Base-by-base conservation (phyloP, 352 stramenopile genomes). In the Phytopythium chamaehyphon region DNA sequence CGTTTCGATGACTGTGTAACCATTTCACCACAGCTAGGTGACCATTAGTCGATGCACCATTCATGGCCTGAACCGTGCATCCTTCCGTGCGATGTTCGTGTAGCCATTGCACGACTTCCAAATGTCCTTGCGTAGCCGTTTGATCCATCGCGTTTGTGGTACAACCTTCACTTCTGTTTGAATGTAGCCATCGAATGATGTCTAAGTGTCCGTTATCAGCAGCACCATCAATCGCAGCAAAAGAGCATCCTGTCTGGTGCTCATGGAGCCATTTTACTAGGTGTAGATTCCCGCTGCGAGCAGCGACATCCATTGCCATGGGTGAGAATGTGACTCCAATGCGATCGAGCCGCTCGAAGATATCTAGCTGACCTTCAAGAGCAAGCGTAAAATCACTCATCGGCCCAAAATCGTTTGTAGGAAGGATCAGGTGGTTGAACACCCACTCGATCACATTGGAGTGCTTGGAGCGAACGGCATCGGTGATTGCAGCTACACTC, bases 101-200 rank as follows among this genome's bases (percentile, higher is more conserved):
- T 18, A 73, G 36, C 56, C 60, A 73, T 38, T 66, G 64, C 22
- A 73, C 60, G 12, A 66, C 54, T 11, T 59, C 52, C 11, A 69
- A 16, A 21, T 63, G 52, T 6, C 60, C 60, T 22, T 66, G 61
- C 3, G 55, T 53, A 5, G 60, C 52, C 12, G 64, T 60, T 2
- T 55, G 6, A 21, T 73, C 64, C 56, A 73, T 69, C 1, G 64
- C 60, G 36, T 39, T 45, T 1, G 53, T 52, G 2, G 60, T 66
- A 22, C 56, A 73, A 6, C 64, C 64, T 53, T 73, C 64, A 23
- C 33, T 45, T n/a, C 64, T 40, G n/a, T 54, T 59, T 23, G 54
- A 26, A 14, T 72, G 63, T 2, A 71, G 49, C 63, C 63, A 72
- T 23, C 62, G 59, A 6, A 72, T 59, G 18, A 72, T 33, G 0